Evolutionary conservation across 2,329 filamentous ascomycete genomes (phyloP).

Genomic region (Conoideocrella luteorostrata): DNA sequence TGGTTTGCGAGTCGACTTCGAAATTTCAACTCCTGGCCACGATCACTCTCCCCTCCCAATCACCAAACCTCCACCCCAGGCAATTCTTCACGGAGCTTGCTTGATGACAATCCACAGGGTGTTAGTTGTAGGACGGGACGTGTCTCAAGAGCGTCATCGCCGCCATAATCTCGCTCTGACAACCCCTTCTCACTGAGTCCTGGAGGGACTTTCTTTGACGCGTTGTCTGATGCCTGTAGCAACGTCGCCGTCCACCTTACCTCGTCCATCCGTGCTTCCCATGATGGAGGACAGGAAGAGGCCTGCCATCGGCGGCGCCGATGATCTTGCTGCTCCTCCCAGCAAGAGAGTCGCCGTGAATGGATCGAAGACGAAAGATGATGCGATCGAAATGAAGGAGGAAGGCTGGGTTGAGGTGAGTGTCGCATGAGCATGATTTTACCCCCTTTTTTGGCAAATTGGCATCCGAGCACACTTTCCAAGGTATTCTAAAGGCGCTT

Average conservation of each 20-base stretch:
- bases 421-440: constrained; percentile 31
- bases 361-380: constrained; percentile 56
- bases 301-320: constrained; percentile 71
- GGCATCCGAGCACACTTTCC: constrained; percentile 5
- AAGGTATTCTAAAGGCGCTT: constrained; percentile 5
- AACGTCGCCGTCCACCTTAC: constrained; percentile 61
- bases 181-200: constrained; percentile 35
- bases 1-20: constrained; percentile 36
- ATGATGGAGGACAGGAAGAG: constrained; percentile 99
- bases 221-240: constrained; percentile 78
- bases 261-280: constrained; percentile 73
- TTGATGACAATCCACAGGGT: constrained; percentile 29
- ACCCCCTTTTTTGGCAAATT: constrained; percentile 10
- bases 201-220: constrained; percentile 19
- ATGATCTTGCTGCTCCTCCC: constrained; percentile 80
- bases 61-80: constrained; percentile 27
- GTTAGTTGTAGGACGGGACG: constrained; percentile 26
- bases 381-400: constrained; percentile 49
- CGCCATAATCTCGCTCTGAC: constrained; percentile 21
- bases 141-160: constrained; percentile 25
- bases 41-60: constrained; percentile 21
- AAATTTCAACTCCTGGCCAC: constrained; percentile 37
- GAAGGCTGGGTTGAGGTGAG: constrained; percentile 62
- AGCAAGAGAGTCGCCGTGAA: constrained; percentile 90
- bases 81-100: constrained; percentile 21